Conservation (phyloP, 495 filamentous ascomycete genomes). For the Poronia punctata region DNA sequence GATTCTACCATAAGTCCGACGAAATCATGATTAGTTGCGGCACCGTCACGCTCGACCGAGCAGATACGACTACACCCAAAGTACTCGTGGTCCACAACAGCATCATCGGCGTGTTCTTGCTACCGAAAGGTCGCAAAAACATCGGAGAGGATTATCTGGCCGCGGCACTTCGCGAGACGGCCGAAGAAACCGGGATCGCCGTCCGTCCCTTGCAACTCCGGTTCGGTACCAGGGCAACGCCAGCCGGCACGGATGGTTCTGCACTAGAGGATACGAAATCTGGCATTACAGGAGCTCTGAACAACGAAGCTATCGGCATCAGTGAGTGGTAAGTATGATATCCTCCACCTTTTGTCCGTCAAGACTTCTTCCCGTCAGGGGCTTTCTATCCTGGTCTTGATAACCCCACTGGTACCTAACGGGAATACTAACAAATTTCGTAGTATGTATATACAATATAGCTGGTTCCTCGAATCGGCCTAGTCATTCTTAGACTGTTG, state of each 20-base stretch:
- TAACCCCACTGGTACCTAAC: constrained; percentile 11
- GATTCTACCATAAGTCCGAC: constrained; percentile 27
- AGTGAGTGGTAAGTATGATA: constrained; percentile 23
- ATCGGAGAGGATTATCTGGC: constrained; percentile 34
- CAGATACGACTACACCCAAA: constrained; percentile 16
- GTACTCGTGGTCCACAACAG: constrained; percentile 37
- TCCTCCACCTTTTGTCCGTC: background rate
- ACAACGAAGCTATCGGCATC: constrained; percentile 23
- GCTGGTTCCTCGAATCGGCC: background rate
- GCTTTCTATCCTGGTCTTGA: constrained; percentile 4
- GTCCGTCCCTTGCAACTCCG: constrained; percentile 29
- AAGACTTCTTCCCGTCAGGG: background rate
- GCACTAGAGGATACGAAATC: constrained; percentile 18
- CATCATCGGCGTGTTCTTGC: constrained; percentile 36
- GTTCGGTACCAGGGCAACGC: constrained; percentile 29
- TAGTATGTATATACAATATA: constrained; percentile 7
- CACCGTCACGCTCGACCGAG: constrained; percentile 36
- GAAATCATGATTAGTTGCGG: constrained; percentile 38
- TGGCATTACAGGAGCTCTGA: constrained; percentile 20
- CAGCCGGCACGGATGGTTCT: constrained; percentile 13
- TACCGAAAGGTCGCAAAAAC: constrained; percentile 42
- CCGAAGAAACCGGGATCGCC: constrained; percentile 37
- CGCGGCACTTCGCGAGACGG: constrained; percentile 39
- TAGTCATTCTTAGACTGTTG: constrained; percentile 1
- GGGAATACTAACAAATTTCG: constrained; percentile 5